Evolutionary conservation across 1,284 basidiomycete species (phyloP).

Genomic region (Apiotrichum montevideense): DNA sequence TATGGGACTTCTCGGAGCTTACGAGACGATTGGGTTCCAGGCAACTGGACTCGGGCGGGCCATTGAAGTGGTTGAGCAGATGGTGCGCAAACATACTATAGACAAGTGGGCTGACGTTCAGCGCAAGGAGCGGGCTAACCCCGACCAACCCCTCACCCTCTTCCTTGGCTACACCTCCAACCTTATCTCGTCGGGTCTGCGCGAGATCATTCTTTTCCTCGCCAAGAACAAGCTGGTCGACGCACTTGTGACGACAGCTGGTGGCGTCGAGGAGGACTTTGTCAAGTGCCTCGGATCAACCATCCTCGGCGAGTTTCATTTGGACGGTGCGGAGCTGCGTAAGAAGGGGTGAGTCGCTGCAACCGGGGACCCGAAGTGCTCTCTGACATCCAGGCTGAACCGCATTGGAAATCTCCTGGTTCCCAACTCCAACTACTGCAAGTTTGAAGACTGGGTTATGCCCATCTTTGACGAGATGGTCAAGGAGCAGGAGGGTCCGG

Average conservation of each 20-base stretch:
- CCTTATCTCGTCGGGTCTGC: slow-evolving; percentile 92
- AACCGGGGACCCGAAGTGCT: no score
- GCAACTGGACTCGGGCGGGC: slow-evolving; percentile 84
- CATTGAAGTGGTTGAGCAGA: slow-evolving; percentile 52
- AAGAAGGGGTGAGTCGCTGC: slow-evolving; percentile 56
- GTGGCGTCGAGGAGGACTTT: slow-evolving; percentile 97
- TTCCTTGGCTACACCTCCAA: slow-evolving; percentile 99
- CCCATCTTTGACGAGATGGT: slow-evolving; percentile 92
- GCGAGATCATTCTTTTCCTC: slow-evolving; percentile 87
- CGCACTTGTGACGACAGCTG: slow-evolving; percentile 92
- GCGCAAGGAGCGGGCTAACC: slow-evolving; percentile 36
- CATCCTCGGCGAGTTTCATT: slow-evolving; percentile 86
- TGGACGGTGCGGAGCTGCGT: slow-evolving; percentile 83
- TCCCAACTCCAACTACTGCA: slow-evolving; percentile 99
- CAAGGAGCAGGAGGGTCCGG: slow-evolving; percentile 62
- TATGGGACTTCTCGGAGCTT: slow-evolving; percentile 65
- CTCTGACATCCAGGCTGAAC: slow-evolving; percentile 57
- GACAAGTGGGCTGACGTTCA: slow-evolving; percentile 8
- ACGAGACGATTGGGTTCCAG: slow-evolving; percentile 91
- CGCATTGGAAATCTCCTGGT: slow-evolving; percentile 96
- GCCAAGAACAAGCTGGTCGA: slow-evolving; percentile 89
- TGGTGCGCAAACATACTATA: slow-evolving; percentile 36
- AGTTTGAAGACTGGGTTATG: slow-evolving; percentile 97
- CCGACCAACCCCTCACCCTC: slow-evolving; percentile 54
- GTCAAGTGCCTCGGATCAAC: slow-evolving; percentile 98